These are phyloP conservation scores for Aschersonia sp. DNA, from an alignment of 2,329 filamentous ascomycete genomes.

Conservation along the genomic window DNA sequence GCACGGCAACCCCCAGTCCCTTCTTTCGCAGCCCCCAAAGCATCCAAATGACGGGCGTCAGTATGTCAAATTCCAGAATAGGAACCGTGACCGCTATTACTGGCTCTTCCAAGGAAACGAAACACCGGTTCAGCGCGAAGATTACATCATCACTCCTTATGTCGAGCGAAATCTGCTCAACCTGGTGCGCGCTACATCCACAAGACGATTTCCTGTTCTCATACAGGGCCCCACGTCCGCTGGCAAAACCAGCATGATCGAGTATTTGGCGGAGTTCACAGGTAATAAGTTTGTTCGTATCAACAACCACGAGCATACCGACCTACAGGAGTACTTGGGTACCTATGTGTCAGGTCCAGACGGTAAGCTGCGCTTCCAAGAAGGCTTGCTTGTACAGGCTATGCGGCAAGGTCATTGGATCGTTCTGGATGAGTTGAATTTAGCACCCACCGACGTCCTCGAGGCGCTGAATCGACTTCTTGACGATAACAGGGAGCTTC, in stretches of 20 bases:
- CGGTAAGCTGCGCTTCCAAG: conserved; percentile 79
- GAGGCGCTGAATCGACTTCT: conserved; percentile 91
- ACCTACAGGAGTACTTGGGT: conserved; percentile 92
- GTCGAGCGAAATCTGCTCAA: conserved; percentile 92
- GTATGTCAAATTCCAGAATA: conserved; percentile 67
- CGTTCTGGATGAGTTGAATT: conserved; percentile 89
- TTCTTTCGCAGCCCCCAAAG: conserved; percentile 65
- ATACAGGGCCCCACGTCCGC: conserved; percentile 95
- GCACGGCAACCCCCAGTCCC: conserved; percentile 49
- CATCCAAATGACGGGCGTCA: conserved; percentile 60
- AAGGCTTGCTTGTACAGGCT: conserved; percentile 84
- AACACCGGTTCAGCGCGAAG: conserved; percentile 52
- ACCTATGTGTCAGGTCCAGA: conserved; percentile 80
- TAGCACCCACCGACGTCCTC: conserved; percentile 91
- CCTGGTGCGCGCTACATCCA: conserved; percentile 83
- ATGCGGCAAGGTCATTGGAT: conserved; percentile 94
- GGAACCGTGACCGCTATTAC: conserved; percentile 55
- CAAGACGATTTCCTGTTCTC: conserved; percentile 78
- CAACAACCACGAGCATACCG: conserved; percentile 98
- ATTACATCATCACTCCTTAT: conserved; percentile 95
- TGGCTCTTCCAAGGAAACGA: conserved; percentile 69
- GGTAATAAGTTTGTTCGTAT: conserved; percentile 96
- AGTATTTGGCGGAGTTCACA: conserved; percentile 90
- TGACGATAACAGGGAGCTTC: conserved; percentile 88
- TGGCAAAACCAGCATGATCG: conserved; percentile 98